Evolutionary conservation across 345 rosid species (phyloP).

Genomic region (Conringia planisiliqua): DNA sequence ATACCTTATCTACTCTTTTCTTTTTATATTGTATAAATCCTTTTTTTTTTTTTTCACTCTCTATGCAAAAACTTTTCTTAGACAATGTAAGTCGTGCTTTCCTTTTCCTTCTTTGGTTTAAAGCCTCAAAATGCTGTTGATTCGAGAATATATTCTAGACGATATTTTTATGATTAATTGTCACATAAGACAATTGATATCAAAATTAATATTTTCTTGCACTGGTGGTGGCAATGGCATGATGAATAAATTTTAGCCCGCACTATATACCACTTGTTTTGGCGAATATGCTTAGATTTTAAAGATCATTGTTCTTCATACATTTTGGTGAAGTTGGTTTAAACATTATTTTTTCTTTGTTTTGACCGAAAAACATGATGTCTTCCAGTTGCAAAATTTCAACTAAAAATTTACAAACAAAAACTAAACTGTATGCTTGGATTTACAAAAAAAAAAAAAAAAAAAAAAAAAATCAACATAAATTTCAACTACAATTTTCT

Average conservation of each 20-base stretch:
- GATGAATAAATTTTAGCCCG: slow-evolving; percentile 7
- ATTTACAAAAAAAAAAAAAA: too few species aligned
- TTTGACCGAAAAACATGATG: neutral
- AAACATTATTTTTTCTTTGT: too few species aligned
- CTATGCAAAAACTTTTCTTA: neutral
- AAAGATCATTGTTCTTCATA: neutral
- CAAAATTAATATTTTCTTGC: neutral
- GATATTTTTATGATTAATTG: neutral
- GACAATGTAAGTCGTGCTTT: neutral
- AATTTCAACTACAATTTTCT: too few species aligned
- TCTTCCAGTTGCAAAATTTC: neutral
- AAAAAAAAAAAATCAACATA: too few species aligned
- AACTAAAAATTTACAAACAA: neutral
- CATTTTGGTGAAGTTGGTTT: neutral
- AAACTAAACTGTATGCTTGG: neutral
- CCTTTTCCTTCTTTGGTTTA: slow-evolving; percentile 15
- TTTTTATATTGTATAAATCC: neutral
- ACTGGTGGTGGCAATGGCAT: neutral
- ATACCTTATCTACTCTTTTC: slow-evolving; percentile 16
- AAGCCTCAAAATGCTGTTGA: neutral
- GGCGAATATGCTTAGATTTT: slow-evolving; percentile 1
- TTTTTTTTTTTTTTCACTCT: neutral
- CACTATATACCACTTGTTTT: slow-evolving; percentile 9
- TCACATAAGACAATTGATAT: neutral
- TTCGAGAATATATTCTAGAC: neutral